Evolutionary conservation across 73 alveolate genomes (phyloP).

Genomic region (Tetrahymena borealis): DNA sequence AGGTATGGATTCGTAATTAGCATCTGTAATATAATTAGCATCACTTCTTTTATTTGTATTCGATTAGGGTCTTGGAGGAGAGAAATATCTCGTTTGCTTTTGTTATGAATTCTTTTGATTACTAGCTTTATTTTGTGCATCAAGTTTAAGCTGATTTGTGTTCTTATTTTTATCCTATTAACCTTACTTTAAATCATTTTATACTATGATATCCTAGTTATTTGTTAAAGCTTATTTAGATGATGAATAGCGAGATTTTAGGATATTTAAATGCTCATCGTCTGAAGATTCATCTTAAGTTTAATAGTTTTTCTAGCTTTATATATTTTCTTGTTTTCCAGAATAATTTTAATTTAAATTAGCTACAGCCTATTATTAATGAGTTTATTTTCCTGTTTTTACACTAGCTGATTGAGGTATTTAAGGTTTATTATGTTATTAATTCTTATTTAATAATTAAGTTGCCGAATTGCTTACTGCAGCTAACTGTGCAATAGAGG

Average conservation of each 20-base stretch:
- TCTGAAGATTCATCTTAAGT: not conserved
- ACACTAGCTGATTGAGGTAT: not conserved
- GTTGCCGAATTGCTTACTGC: not conserved
- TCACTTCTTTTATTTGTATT: not conserved
- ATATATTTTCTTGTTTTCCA: too few relatives aligned
- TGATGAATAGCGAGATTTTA: not conserved
- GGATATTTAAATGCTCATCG: not conserved
- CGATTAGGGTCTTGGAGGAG: not conserved
- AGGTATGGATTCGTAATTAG: not conserved
- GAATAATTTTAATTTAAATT: too few relatives aligned
- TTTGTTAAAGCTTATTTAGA: not conserved
- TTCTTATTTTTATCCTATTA: not conserved
- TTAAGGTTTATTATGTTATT: not conserved
- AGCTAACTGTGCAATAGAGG: not conserved
- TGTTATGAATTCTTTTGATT: not conserved
- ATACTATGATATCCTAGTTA: not conserved
- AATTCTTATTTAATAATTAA: not conserved
- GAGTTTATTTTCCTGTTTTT: not conserved
- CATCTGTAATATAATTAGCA: not conserved
- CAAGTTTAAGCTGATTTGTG: not conserved
- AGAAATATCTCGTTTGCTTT: not conserved
- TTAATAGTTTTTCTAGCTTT: not conserved
- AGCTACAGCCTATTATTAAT: too few relatives aligned
- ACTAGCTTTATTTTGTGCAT: not conserved
- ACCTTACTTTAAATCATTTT: not conserved